Base-by-base conservation (phyloP, 345 rosid species). In the Carallia brachiata region DNA sequence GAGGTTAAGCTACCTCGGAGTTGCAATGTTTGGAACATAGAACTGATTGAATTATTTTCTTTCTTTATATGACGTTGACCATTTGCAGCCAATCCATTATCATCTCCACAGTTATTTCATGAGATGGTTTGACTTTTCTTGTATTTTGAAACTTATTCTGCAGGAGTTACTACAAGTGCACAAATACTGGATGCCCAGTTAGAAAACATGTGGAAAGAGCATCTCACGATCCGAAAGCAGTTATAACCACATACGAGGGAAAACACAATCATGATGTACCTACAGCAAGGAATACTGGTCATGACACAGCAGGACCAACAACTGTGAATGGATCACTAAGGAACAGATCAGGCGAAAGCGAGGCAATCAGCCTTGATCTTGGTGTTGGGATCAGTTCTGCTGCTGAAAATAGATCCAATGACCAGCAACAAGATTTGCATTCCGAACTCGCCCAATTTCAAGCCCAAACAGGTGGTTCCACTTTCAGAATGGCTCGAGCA, bases 151-250 rank as follows among this genome's bases (percentile, higher is more conserved):
- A 15, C 17, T 27, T 61, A 36, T 52, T 67, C 18, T 82, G 77
- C 84, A 95, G 99, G 96, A 95, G 98, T 76, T 95, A 92, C 74
- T 95, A 95, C 83, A 95, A 92, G 84, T 95, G 99, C 86, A 95
- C 99, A 63, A 84, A 90, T 80, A 86, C 84, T 19, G 91, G 94
- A 70, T 95, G 99, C 69, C 91, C 97, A 30, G 99, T 92, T 68
- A 86, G 99, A 78, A 95, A 95, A 81, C 99, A 92, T 16, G 97
- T 95, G 77, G 99, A 95, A 86, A 88, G 99, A 77, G 99, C 99
- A 77, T 92, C 98, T 23, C 98, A 96, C 73, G 99, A 95, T 75
- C 97, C 88, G 6, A 96, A 96, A 80, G 99, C 99, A 30, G 98
- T 96, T 47, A 92, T 96, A 73, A 96, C 99, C 73, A 90, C 99